Percentiles rank a stretch among this genome's conserved stretches.
Evolutionary conservation across 164 flowering plant species (phyloP).

Genomic region (Santalum album): DNA sequence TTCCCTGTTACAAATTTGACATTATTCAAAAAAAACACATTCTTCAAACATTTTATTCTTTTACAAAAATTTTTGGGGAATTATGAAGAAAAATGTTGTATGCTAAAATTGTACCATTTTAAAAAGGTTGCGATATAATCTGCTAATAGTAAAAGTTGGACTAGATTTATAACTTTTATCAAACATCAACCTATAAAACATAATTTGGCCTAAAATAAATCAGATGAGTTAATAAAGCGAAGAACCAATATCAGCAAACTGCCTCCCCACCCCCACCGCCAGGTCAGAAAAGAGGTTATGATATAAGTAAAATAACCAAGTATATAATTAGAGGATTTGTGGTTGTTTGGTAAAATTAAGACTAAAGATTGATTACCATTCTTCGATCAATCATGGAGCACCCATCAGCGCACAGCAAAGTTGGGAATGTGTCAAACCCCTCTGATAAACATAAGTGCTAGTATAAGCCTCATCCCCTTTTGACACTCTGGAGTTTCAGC

Average conservation of each 20-base stretch:
- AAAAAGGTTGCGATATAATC: too few relatives aligned
- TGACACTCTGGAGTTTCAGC: conserved; percentile 61
- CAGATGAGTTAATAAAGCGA: too few relatives aligned
- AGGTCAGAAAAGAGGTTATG: neutral
- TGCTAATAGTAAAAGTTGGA: too few relatives aligned
- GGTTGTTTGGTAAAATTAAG: neutral
- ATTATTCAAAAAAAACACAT: too few relatives aligned
- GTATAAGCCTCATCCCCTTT: conserved; percentile 54
- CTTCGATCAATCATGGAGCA: conserved; percentile 70
- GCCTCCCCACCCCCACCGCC: neutral
- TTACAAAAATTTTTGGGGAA: too few relatives aligned
- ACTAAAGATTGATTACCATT: conserved; percentile 38
- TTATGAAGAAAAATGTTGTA: too few relatives aligned
- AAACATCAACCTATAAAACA: too few relatives aligned
- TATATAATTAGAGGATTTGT: neutral
- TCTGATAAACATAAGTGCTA: conserved; percentile 57
- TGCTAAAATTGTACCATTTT: too few relatives aligned
- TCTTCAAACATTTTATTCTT: too few relatives aligned
- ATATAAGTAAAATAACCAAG: neutral
- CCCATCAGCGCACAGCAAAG: conserved; percentile 70
- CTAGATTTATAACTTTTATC: too few relatives aligned
- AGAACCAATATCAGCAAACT: too few relatives aligned
- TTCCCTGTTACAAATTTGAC: too few relatives aligned
- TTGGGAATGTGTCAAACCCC: conserved; percentile 74
- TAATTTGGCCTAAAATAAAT: neutral